A percentile compares a stretch with the other conserved stretches of the same genome.
phyloP scores from a whole-genome alignment of 345 rosid species.

The Mercurialis annua region DNA sequence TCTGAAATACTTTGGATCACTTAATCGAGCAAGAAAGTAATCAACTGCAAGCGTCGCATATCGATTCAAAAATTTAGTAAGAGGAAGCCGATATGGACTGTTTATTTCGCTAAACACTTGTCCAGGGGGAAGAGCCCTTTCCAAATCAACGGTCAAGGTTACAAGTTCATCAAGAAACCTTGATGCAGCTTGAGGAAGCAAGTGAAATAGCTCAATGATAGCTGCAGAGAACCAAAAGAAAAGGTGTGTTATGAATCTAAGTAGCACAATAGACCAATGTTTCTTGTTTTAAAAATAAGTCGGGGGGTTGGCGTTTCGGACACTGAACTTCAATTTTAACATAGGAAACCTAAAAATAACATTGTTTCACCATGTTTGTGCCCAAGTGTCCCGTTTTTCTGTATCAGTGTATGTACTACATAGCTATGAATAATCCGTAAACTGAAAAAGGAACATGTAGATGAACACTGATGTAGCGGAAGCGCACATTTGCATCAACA shows the following conservation, averaged over 20 bases:
- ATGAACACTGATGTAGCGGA: not conserved
- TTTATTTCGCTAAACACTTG: slow-evolving; percentile 94
- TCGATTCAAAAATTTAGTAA: slow-evolving; percentile 87
- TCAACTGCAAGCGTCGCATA: slow-evolving; percentile 92
- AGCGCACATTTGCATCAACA: not conserved
- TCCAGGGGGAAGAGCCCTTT: slow-evolving; percentile 81
- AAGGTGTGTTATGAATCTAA: not conserved
- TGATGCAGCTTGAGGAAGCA: slow-evolving; percentile 95
- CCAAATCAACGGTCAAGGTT: slow-evolving; percentile 86
- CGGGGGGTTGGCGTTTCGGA: too few species aligned
- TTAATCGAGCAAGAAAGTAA: slow-evolving; percentile 87
- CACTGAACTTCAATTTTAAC: too few species aligned
- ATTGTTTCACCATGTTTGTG: too few species aligned
- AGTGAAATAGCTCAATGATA: slow-evolving; percentile 95
- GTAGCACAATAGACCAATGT: too few species aligned
- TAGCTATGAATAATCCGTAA: not conserved
- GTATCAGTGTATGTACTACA: too few species aligned
- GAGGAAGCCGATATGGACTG: slow-evolving; percentile 97
- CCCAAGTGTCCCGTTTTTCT: too few species aligned
- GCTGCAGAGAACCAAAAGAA: slow-evolving; percentile 54
- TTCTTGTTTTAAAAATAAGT: too few species aligned
- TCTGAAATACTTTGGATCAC: slow-evolving; percentile 87
- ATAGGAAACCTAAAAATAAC: too few species aligned
- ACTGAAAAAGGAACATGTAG: not conserved
- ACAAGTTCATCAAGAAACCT: slow-evolving; percentile 97